Evolutionary conservation across 2,329 filamentous ascomycete genomes (phyloP).

Genomic region (Xylaria sp.): DNA sequence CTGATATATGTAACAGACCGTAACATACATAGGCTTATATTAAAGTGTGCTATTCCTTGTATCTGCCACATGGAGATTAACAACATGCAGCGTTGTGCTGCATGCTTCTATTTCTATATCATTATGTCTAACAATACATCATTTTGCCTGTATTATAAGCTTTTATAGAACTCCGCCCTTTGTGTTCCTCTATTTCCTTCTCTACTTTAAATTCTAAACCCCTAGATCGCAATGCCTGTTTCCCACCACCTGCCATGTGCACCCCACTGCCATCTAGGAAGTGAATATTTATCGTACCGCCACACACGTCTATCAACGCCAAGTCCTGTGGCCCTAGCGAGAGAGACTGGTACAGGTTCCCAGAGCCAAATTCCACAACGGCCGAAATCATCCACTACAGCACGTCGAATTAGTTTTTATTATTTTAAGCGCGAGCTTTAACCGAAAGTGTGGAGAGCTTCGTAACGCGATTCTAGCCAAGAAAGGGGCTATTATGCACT

Average conservation of each 20-base stretch:
- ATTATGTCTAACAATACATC: no score
- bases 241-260: constrained; percentile 66
- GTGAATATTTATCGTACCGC: constrained; percentile 65
- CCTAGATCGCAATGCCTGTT: constrained; percentile 46
- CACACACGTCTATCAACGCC: constrained; percentile 45
- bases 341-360: constrained; percentile 79
- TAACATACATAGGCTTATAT: no score
- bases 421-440: not conserved
- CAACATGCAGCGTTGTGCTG: no score
- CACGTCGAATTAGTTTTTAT: not conserved
- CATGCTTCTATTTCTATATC: not conserved
- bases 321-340: constrained; percentile 61
- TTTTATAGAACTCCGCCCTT: no score
- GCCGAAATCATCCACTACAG: constrained; percentile 70
- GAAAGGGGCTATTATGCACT: not conserved
- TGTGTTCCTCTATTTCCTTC: not conserved
- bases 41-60: no score
- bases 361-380: constrained; percentile 76
- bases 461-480: no score
- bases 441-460: not conserved
- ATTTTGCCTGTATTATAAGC: not conserved
- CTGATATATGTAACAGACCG: no score
- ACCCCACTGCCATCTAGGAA: constrained; percentile 58
- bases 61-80: no score
- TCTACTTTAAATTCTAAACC: not conserved